Evolutionary conservation across 2,329 filamentous ascomycete species (phyloP), one percentile per base, ranked within the genome.

Genomic region (Hymenoscyphus infarciens): DNA sequence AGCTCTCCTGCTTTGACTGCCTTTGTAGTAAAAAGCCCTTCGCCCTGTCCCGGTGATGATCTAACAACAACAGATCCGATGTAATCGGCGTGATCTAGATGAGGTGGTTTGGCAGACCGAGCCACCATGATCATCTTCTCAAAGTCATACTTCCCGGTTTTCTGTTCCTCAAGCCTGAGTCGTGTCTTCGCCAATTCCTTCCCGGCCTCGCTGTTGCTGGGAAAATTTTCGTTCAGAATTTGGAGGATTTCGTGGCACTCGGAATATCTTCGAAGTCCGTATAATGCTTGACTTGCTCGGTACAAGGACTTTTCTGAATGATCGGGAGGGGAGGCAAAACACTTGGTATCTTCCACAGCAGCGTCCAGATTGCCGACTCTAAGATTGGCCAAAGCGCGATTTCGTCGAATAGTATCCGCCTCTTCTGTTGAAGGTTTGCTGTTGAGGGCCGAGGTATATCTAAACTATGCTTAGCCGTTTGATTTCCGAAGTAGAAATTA

Each of bases 11-110:
- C 77, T 42, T 75, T 74, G 1, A 86, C 79, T 0, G 74, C 67
- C 22, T 74, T 71, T 0, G 77, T 82, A 0, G 79, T 81, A 67
- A 85, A 86, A 0, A 85, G 71, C 0, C 83, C 83, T 2, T 77
- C 75, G 2, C 82, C 82, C 19, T 76, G 74, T 8, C 72, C 77
- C 1, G 71, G 69, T 0, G 79, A 78, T 6, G 69, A 53, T 38
- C 74, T 77, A 0, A 84, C 67, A 53, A 75, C 70, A 0, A 83
- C 78, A 0, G 77, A 75, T 0, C 70, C 73, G 7, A 74, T 73
- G 64, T 76, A 85, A 1, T 77, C 82, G 0, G 79, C 80, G 61
- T 75, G 79, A 65, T 84, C 81, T 1, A 84, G 67, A 5, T 76
- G 61, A 0, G 80, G 78, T 2, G 78, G 76, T 0, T 67, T n/a